phyloP scores from a whole-genome alignment of 1,139 yeast genomes.

The Lodderomyces elongisporus region DNA sequence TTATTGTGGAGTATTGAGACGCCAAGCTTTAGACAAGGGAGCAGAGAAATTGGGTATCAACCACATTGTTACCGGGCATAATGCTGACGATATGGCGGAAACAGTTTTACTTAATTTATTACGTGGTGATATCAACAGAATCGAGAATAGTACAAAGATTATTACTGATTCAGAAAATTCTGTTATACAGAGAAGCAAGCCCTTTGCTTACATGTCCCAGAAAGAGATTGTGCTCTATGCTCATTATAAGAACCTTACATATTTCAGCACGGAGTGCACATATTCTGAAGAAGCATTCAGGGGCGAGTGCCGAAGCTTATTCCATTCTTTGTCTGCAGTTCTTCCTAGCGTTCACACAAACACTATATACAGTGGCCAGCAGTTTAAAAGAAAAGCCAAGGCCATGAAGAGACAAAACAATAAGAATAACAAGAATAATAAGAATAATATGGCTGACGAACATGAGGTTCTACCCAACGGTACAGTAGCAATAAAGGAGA shows the following conservation, averaged over 20 bases:
- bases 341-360: conserved; percentile 94
- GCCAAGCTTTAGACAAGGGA: conserved; percentile 96
- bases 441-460: conserved; percentile 21
- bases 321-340: conserved; percentile 84
- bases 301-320: conserved; percentile 91
- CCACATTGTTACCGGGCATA: conserved; percentile 97
- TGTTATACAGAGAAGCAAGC: conserved; percentile 86
- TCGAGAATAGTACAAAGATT: conserved; percentile 86
- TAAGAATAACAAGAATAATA: conserved; percentile 7
- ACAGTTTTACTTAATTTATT: conserved; percentile 91
- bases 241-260: conserved; percentile 90
- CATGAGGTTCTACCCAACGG: conserved; percentile 59
- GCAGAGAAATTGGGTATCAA: conserved; percentile 81
- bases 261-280: conserved; percentile 95
- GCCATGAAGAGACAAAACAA: conserved; percentile 28
- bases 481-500: conserved; percentile 46
- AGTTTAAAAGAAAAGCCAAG: conserved; percentile 48
- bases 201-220: conserved; percentile 92
- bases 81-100: conserved; percentile 99
- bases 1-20: conserved; percentile 92
- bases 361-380: conserved; percentile 91
- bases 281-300: conserved; percentile 98
- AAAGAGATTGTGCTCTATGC: conserved; percentile 97
- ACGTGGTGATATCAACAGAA: conserved; percentile 92
- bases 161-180: conserved; percentile 77